phyloP scores from a whole-genome alignment of 2,329 filamentous ascomycete species.

The Colletotrichum tamarilloi region DNA sequence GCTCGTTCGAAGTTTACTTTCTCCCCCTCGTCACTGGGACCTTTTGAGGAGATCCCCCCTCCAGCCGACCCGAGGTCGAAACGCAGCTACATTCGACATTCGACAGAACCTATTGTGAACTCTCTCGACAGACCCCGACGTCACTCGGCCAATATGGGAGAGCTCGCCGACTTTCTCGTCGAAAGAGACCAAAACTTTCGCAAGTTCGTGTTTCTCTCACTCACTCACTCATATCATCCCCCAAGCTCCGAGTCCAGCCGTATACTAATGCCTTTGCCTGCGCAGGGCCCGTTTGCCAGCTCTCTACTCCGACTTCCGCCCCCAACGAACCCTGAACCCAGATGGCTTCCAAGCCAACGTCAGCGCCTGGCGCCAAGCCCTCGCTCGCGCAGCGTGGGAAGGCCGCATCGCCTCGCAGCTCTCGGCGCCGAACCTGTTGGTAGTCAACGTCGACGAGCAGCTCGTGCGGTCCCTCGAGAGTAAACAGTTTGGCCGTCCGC shows the following conservation, averaged over 20 bases:
- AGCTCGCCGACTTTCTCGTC: constrained; percentile 75
- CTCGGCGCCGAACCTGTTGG: constrained; percentile 57
- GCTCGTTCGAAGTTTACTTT: not conserved
- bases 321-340: constrained; percentile 80
- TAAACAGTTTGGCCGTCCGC: constrained; percentile 82
- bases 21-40: not conserved
- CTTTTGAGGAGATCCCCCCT: not conserved
- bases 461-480: constrained; percentile 79
- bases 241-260: constrained; percentile 13
- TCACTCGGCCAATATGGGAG: constrained; percentile 62
- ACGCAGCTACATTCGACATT: not conserved
- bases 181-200: constrained; percentile 71
- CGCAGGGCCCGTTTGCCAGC: constrained; percentile 81
- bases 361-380: constrained; percentile 79
- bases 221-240: too few species aligned
- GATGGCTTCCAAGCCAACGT: constrained; percentile 88
- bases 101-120: not conserved
- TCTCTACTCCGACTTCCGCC: constrained; percentile 87
- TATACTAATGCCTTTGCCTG: not conserved
- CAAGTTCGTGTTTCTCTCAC: constrained; percentile 52
- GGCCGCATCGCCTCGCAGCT: constrained; percentile 61
- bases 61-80: not conserved
- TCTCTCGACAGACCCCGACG: not conserved
- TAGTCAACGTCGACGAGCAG: constrained; percentile 67
- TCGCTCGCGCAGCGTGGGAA: constrained; percentile 74